phyloP scores from a whole-genome alignment of 2,329 filamentous ascomycete genomes.

The Trichoderma aggressivum region DNA sequence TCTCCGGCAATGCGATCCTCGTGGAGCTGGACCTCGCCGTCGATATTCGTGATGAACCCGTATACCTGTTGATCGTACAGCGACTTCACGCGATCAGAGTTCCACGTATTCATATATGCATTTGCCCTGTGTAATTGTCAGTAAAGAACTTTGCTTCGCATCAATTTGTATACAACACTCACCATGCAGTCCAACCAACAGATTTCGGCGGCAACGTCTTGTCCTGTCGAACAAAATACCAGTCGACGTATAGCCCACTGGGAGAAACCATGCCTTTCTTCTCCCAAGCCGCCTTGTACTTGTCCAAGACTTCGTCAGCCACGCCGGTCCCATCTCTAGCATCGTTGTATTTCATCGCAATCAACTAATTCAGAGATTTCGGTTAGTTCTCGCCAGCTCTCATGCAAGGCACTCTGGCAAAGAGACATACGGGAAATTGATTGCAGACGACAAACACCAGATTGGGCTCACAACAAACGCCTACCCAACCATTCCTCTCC shows the following conservation, averaged over 20 bases:
- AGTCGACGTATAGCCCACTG: constrained; percentile 27
- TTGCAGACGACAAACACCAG: constrained; percentile 40
- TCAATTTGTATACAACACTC: background rate
- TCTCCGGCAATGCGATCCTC: constrained; percentile 25
- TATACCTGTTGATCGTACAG: constrained; percentile 24
- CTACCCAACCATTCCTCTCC: constrained; percentile 38
- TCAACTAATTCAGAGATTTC: background rate
- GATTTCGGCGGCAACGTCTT: background rate
- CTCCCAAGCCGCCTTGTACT: constrained; percentile 36
- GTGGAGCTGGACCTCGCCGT: constrained; percentile 25
- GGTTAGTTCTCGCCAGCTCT: background rate
- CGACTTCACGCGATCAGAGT: constrained; percentile 29
- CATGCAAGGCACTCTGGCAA: background rate
- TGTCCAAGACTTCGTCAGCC: constrained; percentile 31
- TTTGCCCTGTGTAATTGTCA: constrained; percentile 21
- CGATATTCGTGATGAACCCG: constrained; percentile 29
- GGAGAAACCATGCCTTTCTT: constrained; percentile 26
- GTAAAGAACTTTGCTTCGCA: background rate
- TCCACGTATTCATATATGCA: constrained; percentile 39
- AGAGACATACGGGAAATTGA: constrained; percentile 38
- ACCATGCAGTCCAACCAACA: constrained; percentile 6
- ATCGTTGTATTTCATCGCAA: constrained; percentile 18
- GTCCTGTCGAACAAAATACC: constrained; percentile 15
- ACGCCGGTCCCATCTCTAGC: constrained; percentile 28
- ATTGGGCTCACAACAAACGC: constrained; percentile 44